phyloP scores from a whole-genome alignment of 2,329 filamentous ascomycete species.

The Lasiodiplodia sp. region DNA sequence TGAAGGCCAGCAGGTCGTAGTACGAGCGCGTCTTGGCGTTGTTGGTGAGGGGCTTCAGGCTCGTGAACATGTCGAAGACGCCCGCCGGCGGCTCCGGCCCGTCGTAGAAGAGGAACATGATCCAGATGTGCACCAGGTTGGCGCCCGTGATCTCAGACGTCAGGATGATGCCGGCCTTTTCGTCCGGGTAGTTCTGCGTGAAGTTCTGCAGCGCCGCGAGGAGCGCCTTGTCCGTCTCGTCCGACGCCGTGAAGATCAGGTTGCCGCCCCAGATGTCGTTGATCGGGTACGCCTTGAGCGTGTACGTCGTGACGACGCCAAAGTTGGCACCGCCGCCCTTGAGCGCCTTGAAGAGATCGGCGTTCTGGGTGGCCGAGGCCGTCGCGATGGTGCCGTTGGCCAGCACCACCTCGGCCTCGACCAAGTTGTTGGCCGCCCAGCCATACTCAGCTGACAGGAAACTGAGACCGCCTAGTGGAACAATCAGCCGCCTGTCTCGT shows the following conservation, averaged over 20 bases:
- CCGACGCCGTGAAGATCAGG: slow-evolving; percentile 47
- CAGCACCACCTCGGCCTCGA: slow-evolving; percentile 57
- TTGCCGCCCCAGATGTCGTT: slow-evolving; percentile 57
- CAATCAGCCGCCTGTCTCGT: background rate
- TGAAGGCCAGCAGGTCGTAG: slow-evolving; percentile 54
- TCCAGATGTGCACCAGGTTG: slow-evolving; percentile 60
- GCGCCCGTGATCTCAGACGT: slow-evolving; percentile 58
- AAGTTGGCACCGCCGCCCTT: slow-evolving; percentile 55
- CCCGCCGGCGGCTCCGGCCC: slow-evolving; percentile 61
- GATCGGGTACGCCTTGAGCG: slow-evolving; percentile 37
- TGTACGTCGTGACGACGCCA: slow-evolving; percentile 51
- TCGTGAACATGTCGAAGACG: slow-evolving; percentile 65
- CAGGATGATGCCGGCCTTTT: slow-evolving; percentile 67
- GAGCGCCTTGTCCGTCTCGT: slow-evolving; percentile 49
- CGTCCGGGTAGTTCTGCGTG: slow-evolving; percentile 64
- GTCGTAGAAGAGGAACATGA: slow-evolving; percentile 70
- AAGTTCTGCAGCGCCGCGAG: slow-evolving; percentile 62
- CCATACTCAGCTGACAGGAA: slow-evolving; percentile 53
- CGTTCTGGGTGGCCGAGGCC: slow-evolving; percentile 47
- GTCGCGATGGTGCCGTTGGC: slow-evolving; percentile 55
- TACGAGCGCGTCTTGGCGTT: slow-evolving; percentile 58
- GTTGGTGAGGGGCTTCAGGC: slow-evolving; percentile 53
- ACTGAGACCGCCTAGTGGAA: slow-evolving; percentile 41
- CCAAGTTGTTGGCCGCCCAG: slow-evolving; percentile 56
- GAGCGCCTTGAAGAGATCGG: slow-evolving; percentile 51